phyloP scores from a whole-genome alignment of 148 eudicot species.

The Salicornia ramosissima region DNA sequence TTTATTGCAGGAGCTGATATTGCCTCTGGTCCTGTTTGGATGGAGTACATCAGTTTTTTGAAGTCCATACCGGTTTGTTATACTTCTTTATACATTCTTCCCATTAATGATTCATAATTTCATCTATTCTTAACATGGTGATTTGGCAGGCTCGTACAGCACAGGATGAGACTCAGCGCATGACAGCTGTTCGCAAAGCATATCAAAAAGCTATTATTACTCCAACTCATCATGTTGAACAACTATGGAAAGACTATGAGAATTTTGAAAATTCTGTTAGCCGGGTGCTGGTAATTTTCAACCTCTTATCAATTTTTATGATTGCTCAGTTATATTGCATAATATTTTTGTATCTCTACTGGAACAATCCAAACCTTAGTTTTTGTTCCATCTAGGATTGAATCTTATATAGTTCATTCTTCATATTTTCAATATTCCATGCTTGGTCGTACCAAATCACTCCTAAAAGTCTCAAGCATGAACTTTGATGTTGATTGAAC shows the following conservation, averaged over 20 bases:
- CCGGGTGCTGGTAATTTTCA: slow-evolving; percentile 68
- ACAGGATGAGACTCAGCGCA: slow-evolving; percentile 83
- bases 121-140: slow-evolving; percentile 10
- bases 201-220: slow-evolving; percentile 91
- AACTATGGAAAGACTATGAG: slow-evolving; percentile 96
- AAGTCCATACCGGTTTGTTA: slow-evolving; percentile 74
- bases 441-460: neutral
- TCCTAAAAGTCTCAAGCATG: neutral
- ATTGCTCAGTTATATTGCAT: neutral
- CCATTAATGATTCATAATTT: slow-evolving; percentile 11
- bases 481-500: neutral
- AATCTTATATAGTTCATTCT: neutral
- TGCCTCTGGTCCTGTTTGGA: slow-evolving; percentile 94
- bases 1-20: slow-evolving; percentile 73
- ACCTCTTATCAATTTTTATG: slow-evolving; percentile 6
- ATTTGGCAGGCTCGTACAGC: slow-evolving; percentile 69
- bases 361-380: neutral
- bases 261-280: slow-evolving; percentile 96
- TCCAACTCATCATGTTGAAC: slow-evolving; percentile 89
- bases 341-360: neutral
- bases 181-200: slow-evolving; percentile 73
- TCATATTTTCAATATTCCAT: too few relatives aligned
- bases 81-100: slow-evolving; percentile 9
- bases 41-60: slow-evolving; percentile 81
- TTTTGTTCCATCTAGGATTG: neutral